A percentile compares a stretch with the other conserved stretches of the same genome.
Evolutionary conservation across 345 rosid species (phyloP).

Genomic region (Angophora floribunda): DNA sequence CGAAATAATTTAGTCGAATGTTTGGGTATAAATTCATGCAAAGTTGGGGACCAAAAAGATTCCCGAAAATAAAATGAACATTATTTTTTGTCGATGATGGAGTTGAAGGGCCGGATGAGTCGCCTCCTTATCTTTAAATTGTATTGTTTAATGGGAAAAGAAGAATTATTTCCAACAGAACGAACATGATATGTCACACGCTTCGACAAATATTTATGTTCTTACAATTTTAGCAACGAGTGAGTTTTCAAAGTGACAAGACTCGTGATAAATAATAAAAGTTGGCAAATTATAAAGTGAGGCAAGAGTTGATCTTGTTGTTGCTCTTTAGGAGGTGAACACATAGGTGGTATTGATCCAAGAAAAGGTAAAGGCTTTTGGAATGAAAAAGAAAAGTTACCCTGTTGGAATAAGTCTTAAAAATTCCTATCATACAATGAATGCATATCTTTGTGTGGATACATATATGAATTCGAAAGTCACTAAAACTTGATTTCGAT

Average conservation of each 20-base stretch:
- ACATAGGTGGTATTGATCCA: not conserved
- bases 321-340: not conserved
- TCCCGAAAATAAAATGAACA: not conserved
- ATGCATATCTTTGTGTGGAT: not conserved
- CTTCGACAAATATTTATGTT: not conserved
- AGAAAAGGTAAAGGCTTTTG: not conserved
- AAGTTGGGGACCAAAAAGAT: not conserved
- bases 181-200: not conserved
- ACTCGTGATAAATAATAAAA: not conserved
- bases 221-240: not conserved
- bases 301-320: not conserved
- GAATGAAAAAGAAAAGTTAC: not conserved
- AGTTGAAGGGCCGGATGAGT: not conserved
- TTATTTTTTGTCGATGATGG: not conserved
- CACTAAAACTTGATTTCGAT: not conserved
- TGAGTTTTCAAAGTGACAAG: not conserved
- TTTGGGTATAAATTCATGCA: not conserved
- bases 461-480: not conserved
- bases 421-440: not conserved
- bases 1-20: not conserved
- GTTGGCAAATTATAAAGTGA: not conserved
- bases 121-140: not conserved
- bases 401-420: not conserved
- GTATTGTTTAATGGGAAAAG: not conserved
- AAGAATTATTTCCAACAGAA: fast-evolving